Percentiles rank a stretch among this genome's conserved stretches.
Evolutionary conservation across 106 monocot species (phyloP).

Genomic region (Dendrobium huoshanense): DNA sequence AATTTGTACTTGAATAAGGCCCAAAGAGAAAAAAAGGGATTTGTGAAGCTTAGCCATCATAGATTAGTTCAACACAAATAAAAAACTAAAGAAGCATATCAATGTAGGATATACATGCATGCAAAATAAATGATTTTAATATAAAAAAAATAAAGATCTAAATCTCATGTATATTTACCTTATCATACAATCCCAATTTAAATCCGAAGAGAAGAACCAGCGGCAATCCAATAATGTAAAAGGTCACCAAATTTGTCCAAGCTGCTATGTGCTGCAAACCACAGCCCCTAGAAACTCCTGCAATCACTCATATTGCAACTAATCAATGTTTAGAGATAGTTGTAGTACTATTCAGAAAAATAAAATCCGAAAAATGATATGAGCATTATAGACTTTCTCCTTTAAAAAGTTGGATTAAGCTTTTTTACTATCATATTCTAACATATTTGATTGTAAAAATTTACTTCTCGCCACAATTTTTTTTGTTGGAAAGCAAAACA

Average conservation of each 20-base stretch:
- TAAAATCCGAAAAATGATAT: no score
- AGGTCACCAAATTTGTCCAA: conserved; percentile 67
- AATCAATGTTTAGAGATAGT: background rate
- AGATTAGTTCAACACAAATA: background rate
- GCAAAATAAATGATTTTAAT: background rate
- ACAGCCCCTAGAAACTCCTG: conserved; percentile 82
- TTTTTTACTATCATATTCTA: background rate
- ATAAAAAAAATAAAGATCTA: background rate
- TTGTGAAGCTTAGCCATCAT: background rate
- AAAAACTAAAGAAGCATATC: background rate
- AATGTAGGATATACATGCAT: background rate
- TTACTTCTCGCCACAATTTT: background rate
- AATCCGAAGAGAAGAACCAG: conserved; percentile 55
- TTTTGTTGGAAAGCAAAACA: background rate
- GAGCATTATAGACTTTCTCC: no score
- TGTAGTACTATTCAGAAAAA: no score
- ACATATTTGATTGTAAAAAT: background rate
- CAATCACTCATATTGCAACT: background rate
- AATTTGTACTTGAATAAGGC: background rate
- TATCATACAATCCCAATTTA: conserved; percentile 31
- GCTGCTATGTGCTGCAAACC: conserved; percentile 86
- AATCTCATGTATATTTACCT: conserved; percentile 23
- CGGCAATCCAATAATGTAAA: conserved; percentile 67
- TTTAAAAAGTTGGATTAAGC: background rate
- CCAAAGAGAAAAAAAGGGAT: background rate